Evolutionary conservation across 2,329 filamentous ascomycete species (phyloP).

Genomic region (Botrytis aclada): DNA sequence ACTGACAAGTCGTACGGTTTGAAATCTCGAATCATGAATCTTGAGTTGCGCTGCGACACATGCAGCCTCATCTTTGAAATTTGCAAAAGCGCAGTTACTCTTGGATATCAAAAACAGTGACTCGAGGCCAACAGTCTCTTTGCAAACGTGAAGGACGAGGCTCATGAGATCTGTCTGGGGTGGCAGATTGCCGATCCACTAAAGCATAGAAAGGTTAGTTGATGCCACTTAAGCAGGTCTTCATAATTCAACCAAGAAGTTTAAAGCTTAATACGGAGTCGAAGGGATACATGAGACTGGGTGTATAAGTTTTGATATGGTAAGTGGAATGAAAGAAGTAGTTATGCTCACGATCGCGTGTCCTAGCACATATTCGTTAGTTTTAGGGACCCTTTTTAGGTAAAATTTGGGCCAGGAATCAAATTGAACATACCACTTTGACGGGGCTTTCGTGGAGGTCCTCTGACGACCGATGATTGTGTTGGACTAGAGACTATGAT

Average conservation of each 20-base stretch:
- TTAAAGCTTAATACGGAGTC: not conserved
- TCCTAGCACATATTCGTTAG: constrained; percentile 47
- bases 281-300: not conserved
- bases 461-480: constrained; percentile 47
- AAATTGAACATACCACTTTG: constrained; percentile 54
- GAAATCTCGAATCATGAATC: constrained; percentile 87
- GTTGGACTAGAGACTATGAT: constrained; percentile 36
- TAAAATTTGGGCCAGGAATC: not conserved
- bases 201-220: constrained; percentile 4
- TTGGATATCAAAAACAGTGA: constrained; percentile 94
- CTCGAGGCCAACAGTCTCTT: constrained; percentile 71
- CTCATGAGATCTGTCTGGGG: constrained; percentile 77
- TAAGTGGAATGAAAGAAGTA: not conserved
- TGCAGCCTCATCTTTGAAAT: constrained; percentile 77
- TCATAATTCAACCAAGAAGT: not conserved
- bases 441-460: constrained; percentile 54
- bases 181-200: constrained; percentile 90
- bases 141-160: constrained; percentile 87
- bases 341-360: constrained; percentile 60
- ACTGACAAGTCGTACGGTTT: constrained; percentile 81
- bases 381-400: not conserved
- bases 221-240: not conserved
- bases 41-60: constrained; percentile 75
- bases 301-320: not conserved
- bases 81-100: constrained; percentile 96